Evolutionary conservation across 495 filamentous ascomycete genomes (phyloP), one percentile per base, ranked within the genome.

Genomic region (Aspergillus indologenus): DNA sequence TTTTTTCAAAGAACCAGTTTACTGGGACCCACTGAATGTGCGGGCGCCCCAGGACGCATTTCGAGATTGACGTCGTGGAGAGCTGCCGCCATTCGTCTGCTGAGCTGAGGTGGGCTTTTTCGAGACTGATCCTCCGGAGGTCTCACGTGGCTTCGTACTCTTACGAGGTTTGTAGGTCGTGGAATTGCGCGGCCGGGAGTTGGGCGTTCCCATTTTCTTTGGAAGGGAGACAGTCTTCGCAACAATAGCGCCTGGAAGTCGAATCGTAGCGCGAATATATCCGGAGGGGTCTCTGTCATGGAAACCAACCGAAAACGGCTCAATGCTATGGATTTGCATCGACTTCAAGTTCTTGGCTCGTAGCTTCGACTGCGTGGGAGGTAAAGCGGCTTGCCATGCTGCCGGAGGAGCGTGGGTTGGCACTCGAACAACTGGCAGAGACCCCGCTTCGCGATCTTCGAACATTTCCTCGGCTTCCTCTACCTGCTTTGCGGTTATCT

Each of bases 381-480:
- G 59, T 6, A 59, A 72, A 23, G 83, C 84, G 75, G 63, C 67
- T 43, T 66, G 65, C 80, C 80, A 83, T 26, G 76, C 78, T 40
- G 69, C 67, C 22, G 82, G 77, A 8, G 87, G 85, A 23, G 83
- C 80, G 57, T 78, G 79, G 21, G 74, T 75, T 14, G 90, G 88
- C 3, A 92, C 76, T 50, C 80, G 83, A 17, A 93, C 83, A 34
- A 83, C 79, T 12, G 89, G 89, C 20, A 89, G 70, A 45, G 88
- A 91, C 5, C 88, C 90, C 68, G 87, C 88, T 69, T 91, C 90
- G 58, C 88, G 88, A 66, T 92, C 88, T 59, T 91, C 90, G 56
- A 93, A 91, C 61, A 90, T 88, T 57, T 87, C 88, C 61, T 93
- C 90, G 17, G 84, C 86, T 70, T 91, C 89, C 29, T 86, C 87